Percentiles rank a stretch among this genome's conserved stretches.
Conservation (phyloP, 306 rosid genomes). For the Pterocarpus macrocarpus region DNA sequence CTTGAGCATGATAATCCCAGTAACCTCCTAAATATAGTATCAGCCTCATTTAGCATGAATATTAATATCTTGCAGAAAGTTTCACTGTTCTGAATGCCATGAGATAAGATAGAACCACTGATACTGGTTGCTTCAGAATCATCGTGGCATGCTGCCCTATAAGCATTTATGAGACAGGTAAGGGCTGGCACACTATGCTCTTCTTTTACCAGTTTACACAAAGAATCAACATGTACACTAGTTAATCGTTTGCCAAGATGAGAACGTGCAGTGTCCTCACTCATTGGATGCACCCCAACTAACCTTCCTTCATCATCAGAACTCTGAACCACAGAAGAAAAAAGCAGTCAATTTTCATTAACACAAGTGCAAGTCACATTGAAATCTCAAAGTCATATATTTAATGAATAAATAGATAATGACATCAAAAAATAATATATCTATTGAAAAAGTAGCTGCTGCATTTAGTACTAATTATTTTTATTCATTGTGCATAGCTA, state of each 20-base stretch:
- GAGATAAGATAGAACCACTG: constrained; percentile 46
- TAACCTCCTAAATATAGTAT: constrained; percentile 69
- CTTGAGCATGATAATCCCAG: constrained; percentile 65
- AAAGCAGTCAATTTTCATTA: constrained; percentile 20
- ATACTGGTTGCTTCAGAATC: constrained; percentile 56
- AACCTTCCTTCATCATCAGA: constrained; percentile 66
- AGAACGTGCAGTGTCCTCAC: constrained; percentile 42
- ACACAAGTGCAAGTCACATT: constrained; percentile 16
- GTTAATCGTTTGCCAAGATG: constrained; percentile 58
- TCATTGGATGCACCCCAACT: constrained; percentile 44
- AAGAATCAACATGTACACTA: constrained; percentile 61
- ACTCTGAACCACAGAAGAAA: constrained; percentile 53
- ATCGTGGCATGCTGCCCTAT: constrained; percentile 77
- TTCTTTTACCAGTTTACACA: constrained; percentile 68
- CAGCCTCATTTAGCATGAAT: constrained; percentile 76
- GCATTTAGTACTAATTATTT: background rate
- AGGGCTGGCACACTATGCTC: constrained; percentile 65
- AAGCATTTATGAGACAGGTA: constrained; percentile 80
- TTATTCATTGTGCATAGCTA: constrained; percentile 4
- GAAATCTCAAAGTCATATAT: constrained; percentile 27
- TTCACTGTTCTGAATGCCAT: constrained; percentile 66
- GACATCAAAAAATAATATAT: background rate
- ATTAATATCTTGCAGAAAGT: constrained; percentile 67
- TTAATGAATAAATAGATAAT: background rate
- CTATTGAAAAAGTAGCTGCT: constrained; percentile 14